Base-by-base conservation (phyloP, 2,329 filamentous ascomycete species). In the Grosmannia huntii region DNA sequence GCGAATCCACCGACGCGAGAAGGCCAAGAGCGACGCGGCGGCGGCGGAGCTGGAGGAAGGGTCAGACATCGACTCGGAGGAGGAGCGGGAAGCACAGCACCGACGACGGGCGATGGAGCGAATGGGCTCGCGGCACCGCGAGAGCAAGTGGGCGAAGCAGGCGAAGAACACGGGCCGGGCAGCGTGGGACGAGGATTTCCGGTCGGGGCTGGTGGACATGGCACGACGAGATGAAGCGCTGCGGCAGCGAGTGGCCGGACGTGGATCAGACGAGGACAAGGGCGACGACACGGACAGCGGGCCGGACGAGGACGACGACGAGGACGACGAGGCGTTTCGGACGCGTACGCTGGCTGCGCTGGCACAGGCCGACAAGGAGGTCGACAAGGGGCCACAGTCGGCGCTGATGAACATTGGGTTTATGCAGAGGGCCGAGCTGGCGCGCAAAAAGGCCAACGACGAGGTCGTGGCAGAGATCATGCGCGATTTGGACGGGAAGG, bases 61-160 rank as follows among this genome's bases (percentile, higher is more conserved):
- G 28, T 83, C 81, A 27, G 84, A 83, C 6, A 74, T 82, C 25
- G 81, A 83, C 64, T 88, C 85, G 0, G 82, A 85, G 23, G 84
- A 81, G 27, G 84, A 84, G 65, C 77, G 82, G 7, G 81, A 85
- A 56, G 81, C 75, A 5, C 74, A 76, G 60, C 89, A 95, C 67
- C 84, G 90, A 28, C 80, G 83, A 60, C 78, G 91, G 63, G 91
- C 91, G 1, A 82, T 90, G 65, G 90, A 92, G 69, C 80, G 91
- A 66, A 91, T 96, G 77, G 87, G 89, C 23, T 84, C 87, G 16
- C 85, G 89, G 64, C 90, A 96, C 71, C 83, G 85, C 63, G 89
- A 95, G 57, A 94, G 89, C 73, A 95, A 90, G 68, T 96, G 90
- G 90, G 90, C 90, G 44, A 96, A 95, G 76, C 82, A 85, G 59